phyloP scores from a whole-genome alignment of 306 rosid species.

The Vicia sativa region DNA sequence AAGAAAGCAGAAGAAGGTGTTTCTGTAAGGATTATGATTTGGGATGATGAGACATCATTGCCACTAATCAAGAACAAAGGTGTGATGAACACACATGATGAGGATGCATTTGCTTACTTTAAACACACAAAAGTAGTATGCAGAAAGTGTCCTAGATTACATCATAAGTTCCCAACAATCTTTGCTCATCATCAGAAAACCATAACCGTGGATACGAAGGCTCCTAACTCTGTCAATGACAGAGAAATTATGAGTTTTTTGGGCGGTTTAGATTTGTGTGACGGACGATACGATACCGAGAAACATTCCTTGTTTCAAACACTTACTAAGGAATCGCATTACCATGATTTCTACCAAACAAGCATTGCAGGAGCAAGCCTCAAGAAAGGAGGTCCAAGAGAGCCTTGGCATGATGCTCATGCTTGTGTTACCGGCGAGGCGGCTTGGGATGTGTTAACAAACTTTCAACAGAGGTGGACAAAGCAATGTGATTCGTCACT shows the following conservation, averaged over 20 bases:
- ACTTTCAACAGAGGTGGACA: constrained; percentile 92
- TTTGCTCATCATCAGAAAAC: constrained; percentile 95
- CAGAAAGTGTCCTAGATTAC: constrained; percentile 76
- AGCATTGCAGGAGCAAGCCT: constrained; percentile 73
- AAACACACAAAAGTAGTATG: constrained; percentile 72
- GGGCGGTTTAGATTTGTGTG: constrained; percentile 89
- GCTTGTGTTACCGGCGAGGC: constrained; percentile 86
- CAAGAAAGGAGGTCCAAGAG: constrained; percentile 88
- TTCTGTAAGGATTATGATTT: constrained; percentile 80
- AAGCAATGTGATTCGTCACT: constrained; percentile 73
- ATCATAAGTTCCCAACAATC: constrained; percentile 66
- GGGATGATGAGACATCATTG: constrained; percentile 95
- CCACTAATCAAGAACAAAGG: constrained; percentile 78
- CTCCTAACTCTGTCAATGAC: constrained; percentile 43
- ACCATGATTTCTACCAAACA: constrained; percentile 76
- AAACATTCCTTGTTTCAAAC: constrained; percentile 78
- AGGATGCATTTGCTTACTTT: constrained; percentile 78
- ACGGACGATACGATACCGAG: constrained; percentile 88
- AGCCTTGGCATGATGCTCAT: constrained; percentile 98
- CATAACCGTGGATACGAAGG: constrained; percentile 60
- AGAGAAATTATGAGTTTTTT: constrained; percentile 82
- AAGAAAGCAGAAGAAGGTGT: constrained; percentile 94
- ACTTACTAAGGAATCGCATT: constrained; percentile 58
- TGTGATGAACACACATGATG: constrained; percentile 84
- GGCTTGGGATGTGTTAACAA: constrained; percentile 85